Base-by-base conservation (phyloP, 805 yeast species). In the Tetrapisispora pingtungensis region DNA sequence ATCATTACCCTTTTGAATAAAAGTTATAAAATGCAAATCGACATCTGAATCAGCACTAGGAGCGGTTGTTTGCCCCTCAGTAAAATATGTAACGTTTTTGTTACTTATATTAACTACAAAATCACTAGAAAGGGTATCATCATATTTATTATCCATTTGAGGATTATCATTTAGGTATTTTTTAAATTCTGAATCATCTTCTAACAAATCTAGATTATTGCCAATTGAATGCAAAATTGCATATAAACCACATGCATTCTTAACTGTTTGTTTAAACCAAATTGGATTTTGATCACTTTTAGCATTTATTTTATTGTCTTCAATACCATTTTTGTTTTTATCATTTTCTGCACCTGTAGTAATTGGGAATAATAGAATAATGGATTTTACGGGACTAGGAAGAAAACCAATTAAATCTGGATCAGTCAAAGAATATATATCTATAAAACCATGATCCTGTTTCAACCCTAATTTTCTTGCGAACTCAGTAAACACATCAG, bases 171-270 rank as follows among this genome's bases (percentile, higher is more conserved):
- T 13, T 5, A 41, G n/a, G 17, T 34, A 41, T 40, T 46, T 51
- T 30, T 4, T 41, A 19, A 59, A 42, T n/a, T 39, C 45, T 3
- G 62, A 57, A 27, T 49, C 56, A 7, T 47, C 31, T 3, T 44
- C 43, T 24, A 61, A 41, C 14, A 69, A 44, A 4, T 57, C 45
- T 6, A 56, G 51, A 41, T 62, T 61, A 35, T 70, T 70, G 6
- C 72, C 61, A 8, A 75, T 52, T 0, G 80, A 70, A 55, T 90
- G 97, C 19, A 90, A 66, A 38, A 93, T 61, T 0, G 96, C 97
- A 63, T 84, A 86, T 28, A 94, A 73, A 5, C 98, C 98, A 67
- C 98, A 90, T 0, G 95, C 94, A 59, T 90, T 90, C 49, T 75
- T 77, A 15, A 93, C 77, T 0, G 88, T 79, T 57, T 90, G 98